Conservation (phyloP, 345 rosid species). For the Aquilaria yunnanensis region DNA sequence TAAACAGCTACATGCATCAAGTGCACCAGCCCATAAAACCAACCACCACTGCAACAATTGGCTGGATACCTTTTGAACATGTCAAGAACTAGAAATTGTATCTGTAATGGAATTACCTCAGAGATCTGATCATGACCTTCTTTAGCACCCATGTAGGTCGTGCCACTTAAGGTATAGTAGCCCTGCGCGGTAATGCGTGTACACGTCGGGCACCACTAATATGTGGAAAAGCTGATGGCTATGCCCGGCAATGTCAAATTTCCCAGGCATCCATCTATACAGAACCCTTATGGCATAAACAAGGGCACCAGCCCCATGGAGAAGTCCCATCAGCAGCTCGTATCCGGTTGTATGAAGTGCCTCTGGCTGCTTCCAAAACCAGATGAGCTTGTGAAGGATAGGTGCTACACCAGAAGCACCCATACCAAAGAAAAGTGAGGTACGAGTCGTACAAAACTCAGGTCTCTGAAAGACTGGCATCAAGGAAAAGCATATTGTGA, state of each 20-base stretch:
- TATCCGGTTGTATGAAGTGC: conserved; percentile 88
- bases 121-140: neutral
- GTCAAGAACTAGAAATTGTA: too few relatives aligned
- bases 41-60: too few relatives aligned
- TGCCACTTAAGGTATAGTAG: conserved; percentile 83
- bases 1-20: too few relatives aligned
- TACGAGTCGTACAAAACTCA: conserved; percentile 54
- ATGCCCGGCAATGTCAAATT: conserved; percentile 91
- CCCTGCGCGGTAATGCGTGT: conserved; percentile 80
- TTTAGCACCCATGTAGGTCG: conserved; percentile 64
- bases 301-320: conserved; percentile 66
- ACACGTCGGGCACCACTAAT: conserved; percentile 82
- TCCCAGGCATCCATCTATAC: conserved; percentile 94
- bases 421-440: conserved; percentile 79
- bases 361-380: conserved; percentile 79
- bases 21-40: too few relatives aligned
- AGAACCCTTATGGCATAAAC: conserved; percentile 82
- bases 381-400: conserved; percentile 66
- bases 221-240: conserved; percentile 92
- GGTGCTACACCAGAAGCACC: conserved; percentile 81
- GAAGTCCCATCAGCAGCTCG: conserved; percentile 78
- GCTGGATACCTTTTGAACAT: too few relatives aligned
- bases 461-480: conserved; percentile 84
- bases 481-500: conserved; percentile 60
- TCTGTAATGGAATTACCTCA: too few relatives aligned